Base-by-base conservation (phyloP, 371 early-diverging fungal genomes). In the Mortierella sp. region DNA sequence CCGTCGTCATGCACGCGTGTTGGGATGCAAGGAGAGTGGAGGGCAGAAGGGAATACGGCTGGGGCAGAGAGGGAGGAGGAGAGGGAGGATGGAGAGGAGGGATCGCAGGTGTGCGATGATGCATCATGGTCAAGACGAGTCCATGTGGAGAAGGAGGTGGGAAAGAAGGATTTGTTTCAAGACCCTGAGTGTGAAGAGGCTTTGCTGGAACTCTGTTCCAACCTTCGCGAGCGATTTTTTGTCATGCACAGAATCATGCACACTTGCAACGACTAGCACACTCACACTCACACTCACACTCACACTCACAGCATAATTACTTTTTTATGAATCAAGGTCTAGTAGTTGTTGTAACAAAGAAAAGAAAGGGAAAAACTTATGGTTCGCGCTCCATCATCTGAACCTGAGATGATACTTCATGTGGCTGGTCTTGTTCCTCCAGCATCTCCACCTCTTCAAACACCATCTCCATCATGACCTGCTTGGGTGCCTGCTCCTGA, bases 321-420 rank as follows among this genome's bases (percentile, higher is more conserved):
- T n/a, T n/a, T n/a, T n/a, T n/a, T n/a, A n/a, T n/a, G n/a, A n/a
- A n/a, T n/a, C 16, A 25, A 22, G 54, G 10, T 34, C 21, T 54
- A 7, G 14, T 5, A 44, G 21, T 6, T 40, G n/a, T 25, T 40
- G 25, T 22, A 52, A 37, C 8, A 3, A 47, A 1, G 19, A 39
- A n/a, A 31, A 58, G 24, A 53, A 13, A 19, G 21, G 41, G 19
- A 1, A 37, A 25, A 31, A 31, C 8, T 17, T 62, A 69, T 44
- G 34, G 54, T 29, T 57, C 63, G 44, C 63, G 57, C 34, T 57
- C 41, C 63, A 58, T 61, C 54, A 52, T 46, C 37, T 53, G 39
- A n/a, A n/a, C n/a, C n/a, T n/a, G n/a, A n/a, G n/a, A n/a, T n/a
- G n/a, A n/a, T n/a, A n/a, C n/a, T n/a, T n/a, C n/a, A n/a, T n/a